Evolutionary conservation across 169 alveolate genomes (phyloP), one percentile per base, ranked within the genome.

Genomic region (Plasmodium vivax): DNA sequence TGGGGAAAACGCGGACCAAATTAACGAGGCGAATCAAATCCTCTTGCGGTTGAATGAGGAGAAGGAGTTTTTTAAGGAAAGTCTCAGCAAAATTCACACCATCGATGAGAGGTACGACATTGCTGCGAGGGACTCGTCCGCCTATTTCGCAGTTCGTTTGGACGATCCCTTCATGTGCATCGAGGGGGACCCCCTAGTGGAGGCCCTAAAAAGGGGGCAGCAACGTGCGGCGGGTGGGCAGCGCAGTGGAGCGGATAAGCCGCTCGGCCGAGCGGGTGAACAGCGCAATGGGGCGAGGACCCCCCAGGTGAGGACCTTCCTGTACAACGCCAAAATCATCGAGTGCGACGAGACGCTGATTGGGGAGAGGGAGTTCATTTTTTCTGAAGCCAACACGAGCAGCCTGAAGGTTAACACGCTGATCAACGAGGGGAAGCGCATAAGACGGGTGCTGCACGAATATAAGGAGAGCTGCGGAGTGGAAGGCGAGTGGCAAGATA

Each of bases 61-160:
- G 82, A 88, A 88, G 72, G 30, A 88, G 71, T 34, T 7, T 38
- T 51, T 88, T 34, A 58, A 80, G 32, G 94, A 88, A 12, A 23
- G 51, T 54, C 74, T 88, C 47, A 43, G 54, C 8, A 41, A 77
- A 32, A 80, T 81, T 38, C 56, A 88, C 27, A 80, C 90, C 27
- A 88, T 88, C 62, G 83, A 88, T 79, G 91, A 88, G 51, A 88
- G 38, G 72, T 88, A 45, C 82, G 94, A 88, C 56, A 88, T 88
- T 34, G 12, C 68, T 41, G 30, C 45, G 68, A 88, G 82, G 16
- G 32, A 45, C 3, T 62, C 23, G 34, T 81, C 94, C 38, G 43
- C 30, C 30, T 71, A 62, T 9, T 27, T 38, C 82, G 36, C 71
- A 27, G 27, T 88, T 54, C 91, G 90, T 34, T 56, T 88, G 23